A percentile compares a stretch with the other conserved stretches of the same genome.
phyloP scores from a whole-genome alignment of 371 early-diverging fungal species.

The Apophysomyces ossiformis region DNA sequence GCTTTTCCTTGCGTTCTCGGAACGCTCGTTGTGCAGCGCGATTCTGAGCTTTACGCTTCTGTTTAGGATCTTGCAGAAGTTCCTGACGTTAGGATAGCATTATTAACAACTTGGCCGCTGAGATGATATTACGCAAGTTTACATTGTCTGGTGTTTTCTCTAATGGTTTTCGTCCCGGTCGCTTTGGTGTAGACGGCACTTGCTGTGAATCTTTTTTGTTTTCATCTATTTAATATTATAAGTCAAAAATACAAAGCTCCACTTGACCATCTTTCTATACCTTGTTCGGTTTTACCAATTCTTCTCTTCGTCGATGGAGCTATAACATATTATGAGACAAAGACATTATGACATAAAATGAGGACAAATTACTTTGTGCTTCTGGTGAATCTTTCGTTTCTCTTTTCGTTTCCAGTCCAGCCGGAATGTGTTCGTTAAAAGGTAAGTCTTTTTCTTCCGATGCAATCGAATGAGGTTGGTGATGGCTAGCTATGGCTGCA shows the following conservation, averaged over 20 bases:
- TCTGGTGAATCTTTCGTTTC: neutral
- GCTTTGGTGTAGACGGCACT: conserved; percentile 27
- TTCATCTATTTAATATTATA: no score
- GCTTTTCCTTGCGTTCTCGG: conserved; percentile 74
- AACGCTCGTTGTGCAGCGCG: conserved; percentile 82
- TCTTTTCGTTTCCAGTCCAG: conserved; percentile 2
- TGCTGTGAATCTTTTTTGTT: conserved; percentile 23
- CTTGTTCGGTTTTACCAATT: conserved; percentile 14
- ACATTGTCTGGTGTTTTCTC: conserved; percentile 33
- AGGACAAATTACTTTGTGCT: conserved; percentile 5
- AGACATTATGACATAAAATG: neutral
- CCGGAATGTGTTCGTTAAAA: conserved; percentile 12
- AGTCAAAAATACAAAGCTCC: no score
- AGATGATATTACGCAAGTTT: neutral
- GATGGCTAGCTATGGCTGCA: conserved; percentile 40
- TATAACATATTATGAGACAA: conserved; percentile 6
- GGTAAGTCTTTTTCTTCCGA: conserved; percentile 8
- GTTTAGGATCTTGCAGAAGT: conserved; percentile 41
- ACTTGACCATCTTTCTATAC: conserved; percentile 1
- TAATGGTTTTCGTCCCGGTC: conserved; percentile 46
- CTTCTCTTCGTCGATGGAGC: conserved; percentile 11
- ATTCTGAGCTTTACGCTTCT: conserved; percentile 80
- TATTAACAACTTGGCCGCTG: neutral
- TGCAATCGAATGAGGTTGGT: conserved; percentile 15
- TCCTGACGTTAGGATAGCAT: conserved; percentile 13